A percentile compares a stretch with the other conserved stretches of the same genome.
Evolutionary conservation across 2,329 filamentous ascomycete genomes (phyloP).

Genomic region (Nemania serpens): DNA sequence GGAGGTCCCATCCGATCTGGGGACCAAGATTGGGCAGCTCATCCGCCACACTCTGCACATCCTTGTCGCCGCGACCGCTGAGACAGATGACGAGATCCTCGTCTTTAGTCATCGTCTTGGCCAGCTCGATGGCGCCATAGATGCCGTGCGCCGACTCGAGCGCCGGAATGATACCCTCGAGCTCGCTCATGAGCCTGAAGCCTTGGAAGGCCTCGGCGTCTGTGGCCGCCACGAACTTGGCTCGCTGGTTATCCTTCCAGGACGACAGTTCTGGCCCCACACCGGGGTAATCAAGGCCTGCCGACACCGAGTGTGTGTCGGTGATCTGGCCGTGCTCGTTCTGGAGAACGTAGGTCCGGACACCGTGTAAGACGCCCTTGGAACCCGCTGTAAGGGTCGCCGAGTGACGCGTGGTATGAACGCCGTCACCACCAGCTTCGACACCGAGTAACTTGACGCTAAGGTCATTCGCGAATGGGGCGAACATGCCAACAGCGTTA

Average conservation of each 20-base stretch:
- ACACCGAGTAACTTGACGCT: slow-evolving; percentile 90
- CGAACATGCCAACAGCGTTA: slow-evolving; percentile 98
- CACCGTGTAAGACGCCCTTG: slow-evolving; percentile 93
- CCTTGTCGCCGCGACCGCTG: slow-evolving; percentile 94
- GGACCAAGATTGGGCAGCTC: slow-evolving; percentile 88
- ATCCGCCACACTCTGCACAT: slow-evolving; percentile 97
- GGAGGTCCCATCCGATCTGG: slow-evolving; percentile 76
- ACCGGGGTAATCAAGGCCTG: slow-evolving; percentile 94
- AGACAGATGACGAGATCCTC: slow-evolving; percentile 93
- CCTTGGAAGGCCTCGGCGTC: slow-evolving; percentile 88
- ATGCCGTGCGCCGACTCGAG: slow-evolving; percentile 93
- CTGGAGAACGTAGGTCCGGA: slow-evolving; percentile 94
- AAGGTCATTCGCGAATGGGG: slow-evolving; percentile 85
- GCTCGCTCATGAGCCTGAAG: slow-evolving; percentile 81
- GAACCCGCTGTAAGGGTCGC: slow-evolving; percentile 85
- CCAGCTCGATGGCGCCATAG: slow-evolving; percentile 84
- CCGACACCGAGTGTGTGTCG: slow-evolving; percentile 95
- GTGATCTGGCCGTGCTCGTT: slow-evolving; percentile 89
- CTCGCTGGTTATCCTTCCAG: slow-evolving; percentile 91
- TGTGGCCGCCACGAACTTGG: slow-evolving; percentile 87
- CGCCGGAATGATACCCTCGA: slow-evolving; percentile 96
- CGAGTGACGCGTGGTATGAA: slow-evolving; percentile 83
- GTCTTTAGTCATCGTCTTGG: slow-evolving; percentile 87
- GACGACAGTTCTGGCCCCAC: slow-evolving; percentile 89
- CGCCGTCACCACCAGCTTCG: slow-evolving; percentile 90